Percentiles rank a stretch among this genome's conserved stretches.
Conservation (phyloP, 2,329 filamentous ascomycete species). For the Fusarium multiceps region DNA sequence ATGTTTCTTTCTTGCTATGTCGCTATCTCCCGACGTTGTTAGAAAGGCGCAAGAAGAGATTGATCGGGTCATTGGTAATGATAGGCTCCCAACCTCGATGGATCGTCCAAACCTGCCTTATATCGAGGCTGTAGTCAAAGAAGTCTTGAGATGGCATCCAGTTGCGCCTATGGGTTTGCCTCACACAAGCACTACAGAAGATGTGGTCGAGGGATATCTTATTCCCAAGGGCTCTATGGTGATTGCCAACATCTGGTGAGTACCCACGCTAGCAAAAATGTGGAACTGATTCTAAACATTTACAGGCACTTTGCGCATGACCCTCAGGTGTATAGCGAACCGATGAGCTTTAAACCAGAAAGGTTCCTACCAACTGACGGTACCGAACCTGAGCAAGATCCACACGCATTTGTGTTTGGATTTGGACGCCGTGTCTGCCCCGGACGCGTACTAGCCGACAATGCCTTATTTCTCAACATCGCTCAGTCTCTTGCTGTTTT, state of each 20-base stretch:
- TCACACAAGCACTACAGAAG: constrained; percentile 50
- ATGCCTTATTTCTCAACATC: constrained; percentile 48
- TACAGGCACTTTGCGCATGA: constrained; percentile 34
- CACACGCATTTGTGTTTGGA: constrained; percentile 46
- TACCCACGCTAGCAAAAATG: not conserved
- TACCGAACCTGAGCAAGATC: constrained; percentile 43
- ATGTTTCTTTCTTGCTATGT: constrained; percentile 37
- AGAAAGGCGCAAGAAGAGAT: constrained; percentile 37
- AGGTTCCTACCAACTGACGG: constrained; percentile 32
- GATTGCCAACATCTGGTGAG: constrained; percentile 35
- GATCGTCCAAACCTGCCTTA: constrained; percentile 46
- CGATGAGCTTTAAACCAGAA: constrained; percentile 30
- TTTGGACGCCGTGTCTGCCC: constrained; percentile 52
- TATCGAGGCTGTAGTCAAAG: constrained; percentile 46
- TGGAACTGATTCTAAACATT: not conserved
- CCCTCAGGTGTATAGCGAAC: constrained; percentile 29
- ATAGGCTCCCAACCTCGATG: constrained; percentile 38
- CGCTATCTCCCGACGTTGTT: constrained; percentile 19
- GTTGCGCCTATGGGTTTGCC: constrained; percentile 52
- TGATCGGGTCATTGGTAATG: constrained; percentile 41
- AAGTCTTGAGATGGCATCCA: constrained; percentile 45
- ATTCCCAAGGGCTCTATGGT: constrained; percentile 42
- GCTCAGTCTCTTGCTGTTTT: constrained; percentile 60
- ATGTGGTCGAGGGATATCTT: constrained; percentile 35
- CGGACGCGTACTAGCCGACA: constrained; percentile 47